Base-by-base conservation (phyloP, 129 eudicot species). In the Mikania micrantha region DNA sequence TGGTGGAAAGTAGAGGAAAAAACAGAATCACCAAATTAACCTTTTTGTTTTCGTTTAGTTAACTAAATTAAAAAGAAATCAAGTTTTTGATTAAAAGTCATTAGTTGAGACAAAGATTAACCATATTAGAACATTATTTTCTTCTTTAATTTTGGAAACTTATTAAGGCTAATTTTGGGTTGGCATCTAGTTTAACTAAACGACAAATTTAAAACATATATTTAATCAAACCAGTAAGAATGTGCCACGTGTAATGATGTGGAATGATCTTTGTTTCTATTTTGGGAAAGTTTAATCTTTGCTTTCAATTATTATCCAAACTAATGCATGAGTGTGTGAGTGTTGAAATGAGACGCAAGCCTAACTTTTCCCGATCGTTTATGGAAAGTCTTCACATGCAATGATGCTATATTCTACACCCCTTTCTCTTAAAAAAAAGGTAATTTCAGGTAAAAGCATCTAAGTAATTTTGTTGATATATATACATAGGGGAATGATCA, bases 371-470 rank as follows among this genome's bases (percentile, higher is more conserved):
- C 70, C 60, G 19, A 16, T 76, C 53, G 40, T 72, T 53, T 73
- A 62, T 45, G 79, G 79, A 70, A 82, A 52, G 77, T 59, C 77
- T 72, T 66, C 86, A 85, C 84, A 79, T 74, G 91, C 65, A 50
- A 35, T 28, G 38, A 65, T 76, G 24, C 56, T 39, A 75, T 41
- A 24, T 45, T 59, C 50, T 48, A 38, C 60, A 21, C 40, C 44
- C 27, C 54, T 16, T 20, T 35, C 9, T 40, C 2, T 32, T 6
- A 34, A 24, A 42, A 4, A 13, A 3, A 44, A 40, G 12, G 12
- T 3, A 10, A 13, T 4, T 12, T 40, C 11, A 44, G 15, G 15
- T n/a, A 44, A 3, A 44, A 44, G 15, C n/a, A 44, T 13, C 15
- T 44, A 19, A 44, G 3, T n/a, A 44, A 13, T 44, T 44, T 44